Percentiles rank a stretch among this genome's conserved stretches.
These are phyloP conservation scores for Plicaturopsis crispa DNA, from an alignment of 768 basidiomycete genomes.

Conservation along the genomic window DNA sequence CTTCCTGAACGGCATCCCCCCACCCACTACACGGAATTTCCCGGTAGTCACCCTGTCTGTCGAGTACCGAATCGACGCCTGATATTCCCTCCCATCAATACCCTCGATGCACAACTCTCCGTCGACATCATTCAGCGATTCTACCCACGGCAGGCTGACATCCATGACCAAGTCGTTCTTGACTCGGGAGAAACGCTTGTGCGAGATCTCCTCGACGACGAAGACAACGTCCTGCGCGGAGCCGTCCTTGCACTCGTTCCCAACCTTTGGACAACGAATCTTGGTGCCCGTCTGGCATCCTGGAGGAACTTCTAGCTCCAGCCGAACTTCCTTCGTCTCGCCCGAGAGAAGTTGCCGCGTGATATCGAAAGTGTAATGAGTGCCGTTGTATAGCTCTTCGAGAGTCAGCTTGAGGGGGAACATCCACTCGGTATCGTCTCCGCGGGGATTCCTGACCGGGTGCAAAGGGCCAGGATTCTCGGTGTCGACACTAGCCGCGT, in stretches of 20 bases:
- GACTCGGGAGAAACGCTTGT: conserved; percentile 48
- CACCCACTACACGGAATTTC: conserved; percentile 42
- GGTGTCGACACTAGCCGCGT: too few species aligned
- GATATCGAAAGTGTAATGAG: conserved; percentile 49
- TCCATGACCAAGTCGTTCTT: conserved; percentile 51
- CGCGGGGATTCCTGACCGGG: too few species aligned
- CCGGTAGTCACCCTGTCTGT: conserved; percentile 43
- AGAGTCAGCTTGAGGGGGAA: conserved; percentile 55
- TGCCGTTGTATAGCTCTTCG: conserved; percentile 54
- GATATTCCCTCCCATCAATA: conserved; percentile 49
- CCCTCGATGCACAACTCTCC: conserved; percentile 45
- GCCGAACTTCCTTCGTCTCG: conserved; percentile 42
- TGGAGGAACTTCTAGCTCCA: conserved; percentile 53
- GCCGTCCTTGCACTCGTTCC: conserved; percentile 55
- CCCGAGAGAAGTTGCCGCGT: conserved; percentile 46
- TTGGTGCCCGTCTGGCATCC: conserved; percentile 56
- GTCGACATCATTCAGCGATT: conserved; percentile 36
- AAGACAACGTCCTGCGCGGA: conserved; percentile 61
- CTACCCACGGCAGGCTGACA: conserved; percentile 49
- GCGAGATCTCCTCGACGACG: conserved; percentile 50
- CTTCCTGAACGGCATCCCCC: conserved; percentile 65
- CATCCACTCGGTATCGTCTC: conserved; percentile 68
- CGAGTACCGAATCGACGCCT: conserved; percentile 44
- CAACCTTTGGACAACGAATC: conserved; percentile 53
- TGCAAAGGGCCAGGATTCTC: too few species aligned